Conservation (phyloP, 176 grass and related monocot species). For the Carex pumila region DNA sequence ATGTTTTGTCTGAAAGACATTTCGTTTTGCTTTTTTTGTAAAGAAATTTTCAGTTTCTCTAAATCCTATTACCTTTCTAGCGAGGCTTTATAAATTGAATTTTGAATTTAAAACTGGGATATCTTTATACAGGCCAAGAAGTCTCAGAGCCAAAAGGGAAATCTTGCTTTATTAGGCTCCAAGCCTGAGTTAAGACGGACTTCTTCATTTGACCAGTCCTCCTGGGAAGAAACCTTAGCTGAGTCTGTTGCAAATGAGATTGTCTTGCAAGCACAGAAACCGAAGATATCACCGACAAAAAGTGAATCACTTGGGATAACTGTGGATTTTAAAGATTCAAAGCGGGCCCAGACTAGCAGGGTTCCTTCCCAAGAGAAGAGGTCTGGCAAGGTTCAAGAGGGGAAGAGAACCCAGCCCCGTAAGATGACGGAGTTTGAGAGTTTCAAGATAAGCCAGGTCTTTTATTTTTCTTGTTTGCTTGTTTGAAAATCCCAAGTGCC, state of each 20-base stretch:
- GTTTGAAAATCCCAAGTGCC: not conserved
- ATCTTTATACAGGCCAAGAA: conserved; percentile 26
- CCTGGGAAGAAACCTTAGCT: conserved; percentile 94
- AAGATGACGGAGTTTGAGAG: conserved; percentile 86
- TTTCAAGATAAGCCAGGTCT: conserved; percentile 96
- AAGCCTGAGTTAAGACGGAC: conserved; percentile 74
- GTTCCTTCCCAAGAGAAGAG: conserved; percentile 68
- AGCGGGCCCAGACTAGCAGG: conserved; percentile 37
- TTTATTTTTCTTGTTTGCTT: conserved; percentile 17
- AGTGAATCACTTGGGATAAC: conserved; percentile 1
- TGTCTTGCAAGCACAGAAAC: conserved; percentile 57
- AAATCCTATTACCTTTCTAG: not conserved
- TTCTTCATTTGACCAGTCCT: conserved; percentile 72
- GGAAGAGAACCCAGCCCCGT: conserved; percentile 62
- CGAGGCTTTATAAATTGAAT: not conserved
- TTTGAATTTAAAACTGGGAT: not conserved
- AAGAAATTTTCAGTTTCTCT: not conserved
- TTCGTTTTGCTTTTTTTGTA: not conserved
- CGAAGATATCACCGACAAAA: conserved; percentile 32
- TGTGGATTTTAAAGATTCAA: conserved; percentile 54
- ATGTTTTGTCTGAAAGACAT: not conserved
- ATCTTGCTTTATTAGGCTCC: conserved; percentile 21
- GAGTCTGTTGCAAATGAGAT: conserved; percentile 92
- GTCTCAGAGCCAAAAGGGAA: conserved; percentile 24
- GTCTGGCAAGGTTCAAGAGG: conserved; percentile 51